These are phyloP conservation scores for Teunomyces funiuensis DNA, from an alignment of 805 yeast species.

Conservation along the genomic window DNA sequence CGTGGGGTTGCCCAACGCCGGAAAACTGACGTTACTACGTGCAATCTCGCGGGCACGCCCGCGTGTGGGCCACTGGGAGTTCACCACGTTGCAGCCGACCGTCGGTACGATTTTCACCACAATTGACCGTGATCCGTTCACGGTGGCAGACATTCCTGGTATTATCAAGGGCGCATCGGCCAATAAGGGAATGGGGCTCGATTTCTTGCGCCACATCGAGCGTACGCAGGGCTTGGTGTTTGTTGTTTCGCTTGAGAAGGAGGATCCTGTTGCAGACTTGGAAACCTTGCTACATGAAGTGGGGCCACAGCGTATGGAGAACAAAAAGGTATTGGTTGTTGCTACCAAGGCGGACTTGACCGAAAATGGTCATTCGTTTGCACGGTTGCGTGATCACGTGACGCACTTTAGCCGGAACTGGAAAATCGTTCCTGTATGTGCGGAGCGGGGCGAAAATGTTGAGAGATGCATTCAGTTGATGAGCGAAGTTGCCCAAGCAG, in stretches of 20 bases:
- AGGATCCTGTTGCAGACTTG: slow-evolving; percentile 67
- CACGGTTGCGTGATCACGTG: slow-evolving; percentile 45
- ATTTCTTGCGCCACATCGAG: slow-evolving; percentile 88
- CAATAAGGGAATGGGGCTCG: slow-evolving; percentile 91
- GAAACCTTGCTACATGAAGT: slow-evolving; percentile 65
- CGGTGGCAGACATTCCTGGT: slow-evolving; percentile 98
- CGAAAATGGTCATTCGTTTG: slow-evolving; percentile 50
- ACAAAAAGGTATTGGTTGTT: slow-evolving; percentile 68
- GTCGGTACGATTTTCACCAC: slow-evolving; percentile 80
- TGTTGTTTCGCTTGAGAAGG: slow-evolving; percentile 73
- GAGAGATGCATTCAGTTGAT: slow-evolving; percentile 68
- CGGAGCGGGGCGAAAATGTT: slow-evolving; percentile 67
- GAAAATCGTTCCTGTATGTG: slow-evolving; percentile 85
- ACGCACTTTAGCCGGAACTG: no score
- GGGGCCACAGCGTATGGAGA: slow-evolving; percentile 59
- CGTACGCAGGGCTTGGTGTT: slow-evolving; percentile 87
- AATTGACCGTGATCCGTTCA: slow-evolving; percentile 67
- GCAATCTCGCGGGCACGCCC: slow-evolving; percentile 90
- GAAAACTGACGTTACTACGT: slow-evolving; percentile 84
- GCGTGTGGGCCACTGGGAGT: slow-evolving; percentile 93
- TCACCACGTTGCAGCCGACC: slow-evolving; percentile 89
- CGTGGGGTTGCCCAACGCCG: slow-evolving; percentile 96
- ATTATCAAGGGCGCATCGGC: slow-evolving; percentile 83
- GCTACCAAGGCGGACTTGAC: slow-evolving; percentile 93
- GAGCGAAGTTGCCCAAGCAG: slow-evolving; percentile 58